Base-by-base conservation (phyloP, 1,139 yeast genomes). In the Kurtzmaniella quercitrusa region DNA sequence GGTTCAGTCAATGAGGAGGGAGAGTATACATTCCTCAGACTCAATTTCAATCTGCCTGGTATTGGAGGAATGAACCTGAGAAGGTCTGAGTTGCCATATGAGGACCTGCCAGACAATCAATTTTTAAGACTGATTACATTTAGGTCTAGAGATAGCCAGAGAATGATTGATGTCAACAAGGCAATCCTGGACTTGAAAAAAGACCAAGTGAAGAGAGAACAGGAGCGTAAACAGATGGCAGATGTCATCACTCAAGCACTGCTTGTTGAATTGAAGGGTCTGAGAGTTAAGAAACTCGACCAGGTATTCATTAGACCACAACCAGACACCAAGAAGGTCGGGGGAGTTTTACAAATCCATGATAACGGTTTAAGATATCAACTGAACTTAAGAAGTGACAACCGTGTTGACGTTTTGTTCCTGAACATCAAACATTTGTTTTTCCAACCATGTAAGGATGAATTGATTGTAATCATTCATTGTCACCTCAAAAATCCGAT, bases 1-100 rank as follows among this genome's bases (percentile, higher is more conserved):
- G 98, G 97, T 40, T 86, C 95, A 19, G 93, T 89, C 58, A 88
- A 85, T 52, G 98, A 93, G 57, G 98, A 94, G 68, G 98, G 98
- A 38, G 98, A 91, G 52, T 89, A 78, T 61, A 91, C 96, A 1
- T 91, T 88, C 57, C 65, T 93, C 55, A 80, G 98, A 63, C 75
- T 93, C 56, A 93, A 93, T 62, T 89, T 93, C 71, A 84, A 91
- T 61, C 84, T 96, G 1, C 98, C 98, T 0, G 97, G 97, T 53
- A 82, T 82, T 40, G 86, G 86, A 47, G 87, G 87, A 48, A 78
- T 78, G 48, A 75, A 77, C 20, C 75, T 85, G 41, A 85, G 82
- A 54, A 82, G 80, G 56, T 76, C 78, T 40, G 96, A 89, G 55
- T 74, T 88, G 52, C 97, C 98, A 8, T 93, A 88, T 58, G 98